Percentiles rank a stretch among this genome's conserved stretches.
Evolutionary conservation across 768 basidiomycete species (phyloP).

Genomic region (Candolleomyces eurysporus): DNA sequence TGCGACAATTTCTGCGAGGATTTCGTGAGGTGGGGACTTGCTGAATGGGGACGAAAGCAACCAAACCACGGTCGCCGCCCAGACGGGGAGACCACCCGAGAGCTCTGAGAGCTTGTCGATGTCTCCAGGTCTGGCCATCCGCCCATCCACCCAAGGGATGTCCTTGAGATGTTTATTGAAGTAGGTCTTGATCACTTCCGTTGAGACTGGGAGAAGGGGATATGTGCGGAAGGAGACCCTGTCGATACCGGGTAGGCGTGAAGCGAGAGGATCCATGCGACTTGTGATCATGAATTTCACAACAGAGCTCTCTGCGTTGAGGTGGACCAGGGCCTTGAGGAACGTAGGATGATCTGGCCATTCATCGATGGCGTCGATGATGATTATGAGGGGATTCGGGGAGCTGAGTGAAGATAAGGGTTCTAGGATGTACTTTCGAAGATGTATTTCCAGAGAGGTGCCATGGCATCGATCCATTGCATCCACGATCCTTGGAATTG

Average conservation of each 20-base stretch:
- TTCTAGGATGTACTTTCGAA: background rate
- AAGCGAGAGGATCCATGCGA: background rate
- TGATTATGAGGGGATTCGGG: background rate
- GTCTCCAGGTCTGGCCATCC: background rate
- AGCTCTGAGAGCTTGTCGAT: background rate
- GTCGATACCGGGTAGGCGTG: background rate
- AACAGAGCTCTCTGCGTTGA: background rate
- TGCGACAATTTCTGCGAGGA: background rate
- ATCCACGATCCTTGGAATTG: background rate
- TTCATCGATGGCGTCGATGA: constrained; percentile 12
- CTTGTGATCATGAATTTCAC: constrained; percentile 10
- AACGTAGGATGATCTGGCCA: background rate
- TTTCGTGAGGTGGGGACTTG: background rate
- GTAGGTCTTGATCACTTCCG: background rate
- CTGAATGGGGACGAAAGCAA: background rate
- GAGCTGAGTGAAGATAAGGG: constrained; percentile 3
- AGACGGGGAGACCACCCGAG: background rate
- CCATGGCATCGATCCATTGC: background rate
- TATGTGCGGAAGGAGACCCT: background rate
- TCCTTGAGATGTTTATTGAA: background rate
- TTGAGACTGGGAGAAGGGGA: background rate
- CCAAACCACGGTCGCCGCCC: background rate
- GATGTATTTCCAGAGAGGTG: background rate
- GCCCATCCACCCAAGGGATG: background rate
- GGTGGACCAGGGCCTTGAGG: constrained; percentile 2